A percentile compares a stretch with the other conserved stretches of the same genome.
These are phyloP conservation scores for Colletotrichum noveboracense DNA, from an alignment of 2,329 filamentous ascomycete species.

Conservation along the genomic window DNA sequence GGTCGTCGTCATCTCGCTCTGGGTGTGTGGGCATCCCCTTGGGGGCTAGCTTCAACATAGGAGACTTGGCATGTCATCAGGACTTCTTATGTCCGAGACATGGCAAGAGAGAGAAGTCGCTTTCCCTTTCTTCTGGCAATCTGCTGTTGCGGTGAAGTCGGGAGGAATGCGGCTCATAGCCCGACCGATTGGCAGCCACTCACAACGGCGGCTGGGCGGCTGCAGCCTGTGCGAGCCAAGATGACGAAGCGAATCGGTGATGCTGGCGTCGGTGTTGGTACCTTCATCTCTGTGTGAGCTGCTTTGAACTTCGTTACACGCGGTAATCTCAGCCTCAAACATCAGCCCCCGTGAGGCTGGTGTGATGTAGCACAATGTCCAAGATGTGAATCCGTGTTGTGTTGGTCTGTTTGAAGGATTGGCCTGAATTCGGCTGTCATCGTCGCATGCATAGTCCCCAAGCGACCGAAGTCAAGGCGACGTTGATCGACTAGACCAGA, in stretches of 20 bases:
- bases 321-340: neutral
- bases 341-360: neutral
- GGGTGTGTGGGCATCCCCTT: neutral
- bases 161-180: neutral
- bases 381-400: neutral
- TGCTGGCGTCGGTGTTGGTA: neutral
- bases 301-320: neutral
- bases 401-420: neutral
- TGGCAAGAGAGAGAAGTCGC: neutral
- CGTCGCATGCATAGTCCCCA: neutral
- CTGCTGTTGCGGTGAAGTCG: neutral
- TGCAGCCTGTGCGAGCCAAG: neutral
- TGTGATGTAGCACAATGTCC: neutral
- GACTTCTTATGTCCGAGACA: constrained; percentile 1
- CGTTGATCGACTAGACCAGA: neutral
- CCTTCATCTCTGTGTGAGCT: neutral
- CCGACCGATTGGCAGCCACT: neutral
- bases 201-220: neutral
- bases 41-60: neutral
- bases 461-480: neutral
- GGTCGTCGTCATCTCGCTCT: constrained; percentile 6
- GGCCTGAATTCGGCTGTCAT: neutral
- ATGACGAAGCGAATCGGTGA: neutral
- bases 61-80: constrained; percentile 13
- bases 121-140: neutral